Base-by-base conservation (phyloP, 345 rosid species). In the Cardamine resedifolia region DNA sequence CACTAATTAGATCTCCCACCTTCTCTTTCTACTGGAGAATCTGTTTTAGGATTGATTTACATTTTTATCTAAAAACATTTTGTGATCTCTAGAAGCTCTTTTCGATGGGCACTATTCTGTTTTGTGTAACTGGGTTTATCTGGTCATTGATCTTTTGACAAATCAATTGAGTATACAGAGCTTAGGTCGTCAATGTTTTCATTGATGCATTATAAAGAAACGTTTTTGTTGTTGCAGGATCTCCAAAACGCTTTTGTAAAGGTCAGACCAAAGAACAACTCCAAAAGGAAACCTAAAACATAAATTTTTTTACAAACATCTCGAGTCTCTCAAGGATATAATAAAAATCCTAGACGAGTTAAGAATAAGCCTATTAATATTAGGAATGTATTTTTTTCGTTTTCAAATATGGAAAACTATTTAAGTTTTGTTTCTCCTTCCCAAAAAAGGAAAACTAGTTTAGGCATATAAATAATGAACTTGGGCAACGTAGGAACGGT, bases 261-360 rank as follows among this genome's bases (percentile, higher is more conserved):
- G 71, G 62, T 78, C 66, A 60, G 81, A 10, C 81, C 60, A 20
- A 78, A 53, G 23, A 78, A 78, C 70, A 78, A 78, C 53, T 78
- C 78, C 36, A 78, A 78, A 62, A 68, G 23, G 75, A 75, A 60
- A 50, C 74, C 63, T 60, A 52, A 75, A 62, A 21, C 20, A n/a
- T 55, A 56, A 45, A 31, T 43, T 52, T 7, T 12, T 16, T 26
- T 21, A 19, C 39, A 51, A 70, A 50, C 63, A 62, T 41, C 15
- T 64, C 2, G 27, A 48, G 27, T 48, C 7, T 24, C 28, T n/a
- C 7, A 12, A 21, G 52, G 24, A 10, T 27, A 24, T 23, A 16
- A 24, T 5, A n/a, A n/a, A n/a, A n/a, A 52, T 60, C 59, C 60
- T 60, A 38, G 16, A 58, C 2, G 14, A 20, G 52, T 50, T 49